These are phyloP conservation scores for Metschnikowia lachancei DNA, from an alignment of 805 yeast genomes.

Conservation along the genomic window DNA sequence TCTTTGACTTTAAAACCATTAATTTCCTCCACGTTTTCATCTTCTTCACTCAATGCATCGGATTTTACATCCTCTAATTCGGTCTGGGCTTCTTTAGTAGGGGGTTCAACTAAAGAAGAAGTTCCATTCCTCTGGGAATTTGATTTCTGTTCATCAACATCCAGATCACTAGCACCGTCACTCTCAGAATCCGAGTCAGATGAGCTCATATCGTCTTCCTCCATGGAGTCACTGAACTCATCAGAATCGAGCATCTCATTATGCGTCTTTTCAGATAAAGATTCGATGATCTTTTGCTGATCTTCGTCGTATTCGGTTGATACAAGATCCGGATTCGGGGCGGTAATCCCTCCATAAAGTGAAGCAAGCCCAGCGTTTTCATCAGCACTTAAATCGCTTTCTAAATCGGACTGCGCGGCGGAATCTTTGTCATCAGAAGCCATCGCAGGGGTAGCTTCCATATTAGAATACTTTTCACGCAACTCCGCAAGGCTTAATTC, in stretches of 20 bases:
- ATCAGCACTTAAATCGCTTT: constrained; percentile 5
- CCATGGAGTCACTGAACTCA: constrained; percentile 21
- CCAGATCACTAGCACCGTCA: constrained; percentile 5
- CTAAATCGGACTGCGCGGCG: constrained; percentile 12
- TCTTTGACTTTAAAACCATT: constrained; percentile 49
- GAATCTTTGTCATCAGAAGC: constrained; percentile 20
- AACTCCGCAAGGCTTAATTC: constrained; percentile 55
- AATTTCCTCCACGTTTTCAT: constrained; percentile 31
- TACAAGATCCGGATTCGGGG: neutral
- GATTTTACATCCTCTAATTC: constrained; percentile 1
- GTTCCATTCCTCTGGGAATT: neutral
- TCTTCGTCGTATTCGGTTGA: constrained; percentile 33
- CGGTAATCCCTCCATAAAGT: constrained; percentile 27
- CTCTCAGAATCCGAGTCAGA: constrained; percentile 16
- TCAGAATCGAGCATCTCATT: constrained; percentile 22
- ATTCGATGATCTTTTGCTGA: constrained; percentile 30
- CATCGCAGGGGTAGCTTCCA: constrained; percentile 23
- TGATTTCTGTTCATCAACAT: neutral
- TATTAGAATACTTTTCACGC: constrained; percentile 51
- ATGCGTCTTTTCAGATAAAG: constrained; percentile 13
- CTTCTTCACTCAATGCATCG: constrained; percentile 10
- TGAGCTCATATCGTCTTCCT: constrained; percentile 13
- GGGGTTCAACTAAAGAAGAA: constrained; percentile 3
- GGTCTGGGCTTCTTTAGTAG: neutral
- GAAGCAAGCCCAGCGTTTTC: constrained; percentile 26